These are phyloP conservation scores for Apiospora rasikravindrae DNA, from an alignment of 2,329 filamentous ascomycete species.

Conservation along the genomic window DNA sequence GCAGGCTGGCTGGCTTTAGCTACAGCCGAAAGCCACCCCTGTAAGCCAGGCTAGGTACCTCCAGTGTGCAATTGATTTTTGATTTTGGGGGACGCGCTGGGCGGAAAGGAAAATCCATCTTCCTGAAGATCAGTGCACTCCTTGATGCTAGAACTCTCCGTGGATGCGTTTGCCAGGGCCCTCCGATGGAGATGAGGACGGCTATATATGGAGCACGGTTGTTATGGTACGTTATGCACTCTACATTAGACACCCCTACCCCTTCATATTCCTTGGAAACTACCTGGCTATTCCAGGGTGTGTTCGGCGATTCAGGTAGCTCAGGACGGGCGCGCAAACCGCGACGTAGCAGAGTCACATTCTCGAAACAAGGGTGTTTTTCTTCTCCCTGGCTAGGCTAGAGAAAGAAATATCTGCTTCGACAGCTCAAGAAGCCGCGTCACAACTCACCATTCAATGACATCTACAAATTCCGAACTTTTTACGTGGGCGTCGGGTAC, in stretches of 20 bases:
- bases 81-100: background rate
- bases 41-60: background rate
- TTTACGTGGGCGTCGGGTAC: background rate
- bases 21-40: background rate
- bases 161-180: background rate
- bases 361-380: background rate
- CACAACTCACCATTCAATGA: background rate
- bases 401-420: background rate
- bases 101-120: background rate
- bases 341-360: background rate
- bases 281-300: background rate
- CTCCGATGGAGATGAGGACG: background rate
- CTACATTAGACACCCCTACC: background rate
- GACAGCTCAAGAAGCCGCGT: background rate
- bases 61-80: background rate
- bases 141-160: slow-evolving; percentile 2
- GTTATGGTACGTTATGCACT: slow-evolving; percentile 1
- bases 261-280: background rate
- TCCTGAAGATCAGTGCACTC: background rate
- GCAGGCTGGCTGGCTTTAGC: background rate
- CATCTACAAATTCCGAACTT: background rate
- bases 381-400: background rate
- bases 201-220: slow-evolving; percentile 9
- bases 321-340: background rate
- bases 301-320: slow-evolving; percentile 11